Evolutionary conservation across 495 filamentous ascomycete genomes (phyloP).

Genomic region (Xylaria nigripes): DNA sequence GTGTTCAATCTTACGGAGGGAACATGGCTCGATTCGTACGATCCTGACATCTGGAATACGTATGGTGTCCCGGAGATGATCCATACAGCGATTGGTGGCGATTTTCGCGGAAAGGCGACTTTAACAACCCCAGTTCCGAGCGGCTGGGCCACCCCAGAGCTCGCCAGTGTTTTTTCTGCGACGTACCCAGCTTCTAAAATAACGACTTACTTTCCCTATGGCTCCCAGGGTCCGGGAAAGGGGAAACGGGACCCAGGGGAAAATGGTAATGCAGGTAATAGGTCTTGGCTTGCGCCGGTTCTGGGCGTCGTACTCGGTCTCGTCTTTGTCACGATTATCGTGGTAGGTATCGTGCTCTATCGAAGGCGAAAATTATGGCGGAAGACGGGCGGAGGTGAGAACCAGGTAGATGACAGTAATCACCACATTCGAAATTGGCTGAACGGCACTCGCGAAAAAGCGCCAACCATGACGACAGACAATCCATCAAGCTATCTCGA

Average conservation of each 20-base stretch:
- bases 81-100: conserved; percentile 52
- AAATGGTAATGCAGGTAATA: conserved; percentile 31
- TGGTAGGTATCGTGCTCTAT: conserved; percentile 47
- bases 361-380: conserved; percentile 39
- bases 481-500: conserved; percentile 28
- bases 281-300: conserved; percentile 54
- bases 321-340: conserved; percentile 46
- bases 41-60: conserved; percentile 47
- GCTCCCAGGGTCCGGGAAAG: conserved; percentile 20
- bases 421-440: conserved; percentile 40
- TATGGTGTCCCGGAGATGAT: conserved; percentile 58
- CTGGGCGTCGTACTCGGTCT: conserved; percentile 61
- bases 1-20: conserved; percentile 58
- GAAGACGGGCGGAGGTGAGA: conserved; percentile 26
- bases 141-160: conserved; percentile 43
- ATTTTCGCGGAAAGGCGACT: conserved; percentile 53
- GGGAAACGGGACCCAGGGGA: conserved; percentile 23
- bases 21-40: conserved; percentile 51
- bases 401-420: conserved; percentile 35
- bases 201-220: conserved; percentile 54
- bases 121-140: conserved; percentile 34
- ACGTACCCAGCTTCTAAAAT: conserved; percentile 52
- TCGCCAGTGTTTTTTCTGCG: conserved; percentile 46
- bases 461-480: conserved; percentile 41
- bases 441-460: conserved; percentile 31